Evolutionary conservation across 805 yeast species (phyloP), one percentile per base, ranked within the genome.

Genomic region (Cyberlindnera mycetangii): DNA sequence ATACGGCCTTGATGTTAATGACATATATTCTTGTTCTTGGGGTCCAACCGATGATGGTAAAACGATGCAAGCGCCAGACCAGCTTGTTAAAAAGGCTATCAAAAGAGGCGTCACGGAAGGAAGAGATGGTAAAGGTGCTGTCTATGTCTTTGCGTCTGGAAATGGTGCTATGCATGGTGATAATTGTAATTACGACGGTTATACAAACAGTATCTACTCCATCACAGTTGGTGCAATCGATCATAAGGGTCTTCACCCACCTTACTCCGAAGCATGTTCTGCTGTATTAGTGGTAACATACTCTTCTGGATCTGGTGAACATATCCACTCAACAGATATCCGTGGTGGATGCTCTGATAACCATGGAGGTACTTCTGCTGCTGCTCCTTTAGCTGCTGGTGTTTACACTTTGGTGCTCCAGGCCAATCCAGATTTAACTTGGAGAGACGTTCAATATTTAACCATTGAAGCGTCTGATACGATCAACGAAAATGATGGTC

Each of bases 331-430:
- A 7, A 85, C 97, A 2, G 96, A 87, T 61, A 74, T 87, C 34
- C 72, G 81, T 39, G 74, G 75, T 7, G 65, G 69, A 53, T 93
- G 99, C 64, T 70, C 95, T 2, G 74, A 74, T 31, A 64, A 55
- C 20, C 99, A 93, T 64, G 97, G 97, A 10, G 99, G 99, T 17
- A 93, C 99, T 0, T 92, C 98, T 18, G 99, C 99, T 0, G 97
- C 99, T 14, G 99, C 99, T 0, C 99, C 99, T 0, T 72, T 93
- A 45, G 98, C 97, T 0, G 97, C 98, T 0, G 99, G 98, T n/a
- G 75, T 93, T 1, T 89, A 86, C 61, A 78, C 97, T 0, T 70
- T 93, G 41, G 87, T 87, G 2, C 69, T 93, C 40, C 81, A 83
- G 54, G 89, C 84, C 4, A 85, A 95, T 52, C 96, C 97, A 1